A percentile compares a stretch with the other conserved stretches of the same genome.
phyloP scores from a whole-genome alignment of 805 yeast species.

The Clavispora carvajalis region DNA sequence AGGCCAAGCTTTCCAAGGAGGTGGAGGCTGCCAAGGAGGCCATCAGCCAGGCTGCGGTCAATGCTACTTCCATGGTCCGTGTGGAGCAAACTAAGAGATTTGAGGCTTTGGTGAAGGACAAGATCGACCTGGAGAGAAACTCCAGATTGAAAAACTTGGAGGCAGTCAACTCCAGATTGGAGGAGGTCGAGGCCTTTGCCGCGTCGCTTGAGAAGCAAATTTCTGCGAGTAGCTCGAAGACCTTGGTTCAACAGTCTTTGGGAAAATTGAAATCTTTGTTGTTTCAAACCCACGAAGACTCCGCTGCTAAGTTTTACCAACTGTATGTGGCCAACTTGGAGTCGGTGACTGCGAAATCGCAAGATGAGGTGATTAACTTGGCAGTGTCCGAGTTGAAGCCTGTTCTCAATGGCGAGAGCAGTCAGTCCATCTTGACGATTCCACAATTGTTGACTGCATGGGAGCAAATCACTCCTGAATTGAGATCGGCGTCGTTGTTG shows the following conservation, averaged over 20 bases:
- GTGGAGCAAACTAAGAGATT: constrained; percentile 66
- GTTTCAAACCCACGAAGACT: constrained; percentile 18
- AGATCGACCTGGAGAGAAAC: constrained; percentile 55
- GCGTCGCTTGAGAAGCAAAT: constrained; percentile 36
- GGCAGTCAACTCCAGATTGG: constrained; percentile 51
- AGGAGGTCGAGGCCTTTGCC: constrained; percentile 51
- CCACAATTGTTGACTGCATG: constrained; percentile 78
- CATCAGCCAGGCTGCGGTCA: constrained; percentile 66
- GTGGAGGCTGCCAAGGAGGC: constrained; percentile 62
- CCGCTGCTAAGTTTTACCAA: constrained; percentile 20
- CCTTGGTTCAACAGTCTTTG: constrained; percentile 27
- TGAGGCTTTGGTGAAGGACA: constrained; percentile 49
- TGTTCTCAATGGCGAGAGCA: constrained; percentile 32
- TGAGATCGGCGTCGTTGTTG: constrained; percentile 80
- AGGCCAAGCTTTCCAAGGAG: constrained; percentile 54
- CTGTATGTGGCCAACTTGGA: constrained; percentile 37
- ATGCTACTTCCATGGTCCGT: constrained; percentile 62
- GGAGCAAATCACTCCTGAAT: constrained; percentile 75
- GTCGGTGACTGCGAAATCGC: constrained; percentile 15
- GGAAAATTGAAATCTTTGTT: constrained; percentile 30
- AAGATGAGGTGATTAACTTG: constrained; percentile 32
- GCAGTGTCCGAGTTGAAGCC: constrained; percentile 31
- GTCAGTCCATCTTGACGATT: constrained; percentile 60
- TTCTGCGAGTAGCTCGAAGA: constrained; percentile 28
- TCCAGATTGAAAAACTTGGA: constrained; percentile 70